A percentile compares a stretch with the other conserved stretches of the same genome.
Evolutionary conservation across 306 rosid genomes (phyloP).

Genomic region (Datisca glomerata): DNA sequence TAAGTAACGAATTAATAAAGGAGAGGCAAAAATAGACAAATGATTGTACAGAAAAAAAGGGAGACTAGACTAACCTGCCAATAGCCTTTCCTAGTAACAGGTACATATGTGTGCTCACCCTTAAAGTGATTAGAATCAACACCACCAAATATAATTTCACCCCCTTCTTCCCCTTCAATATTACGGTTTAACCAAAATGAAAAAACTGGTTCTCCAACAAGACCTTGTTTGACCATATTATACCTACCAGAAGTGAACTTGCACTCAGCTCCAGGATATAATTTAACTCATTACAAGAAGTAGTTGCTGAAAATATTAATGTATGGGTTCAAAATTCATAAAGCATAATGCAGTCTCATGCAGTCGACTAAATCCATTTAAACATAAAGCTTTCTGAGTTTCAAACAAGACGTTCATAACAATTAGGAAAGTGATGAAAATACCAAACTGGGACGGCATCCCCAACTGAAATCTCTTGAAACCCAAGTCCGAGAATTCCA

Average conservation of each 20-base stretch:
- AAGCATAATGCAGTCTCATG: no score
- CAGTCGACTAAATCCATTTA: no score
- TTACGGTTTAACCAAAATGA: conserved; percentile 50
- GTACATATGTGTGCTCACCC: conserved; percentile 83
- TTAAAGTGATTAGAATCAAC: conserved; percentile 43
- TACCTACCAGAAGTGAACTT: conserved; percentile 35
- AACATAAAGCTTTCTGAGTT: no score
- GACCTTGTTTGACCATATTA: conserved; percentile 44
- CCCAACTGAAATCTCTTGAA: conserved; percentile 42
- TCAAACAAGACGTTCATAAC: no score
- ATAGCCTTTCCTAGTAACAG: conserved; percentile 64
- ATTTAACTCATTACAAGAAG: no score
- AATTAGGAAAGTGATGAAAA: no score
- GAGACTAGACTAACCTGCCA: conserved; percentile 59
- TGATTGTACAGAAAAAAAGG: background rate
- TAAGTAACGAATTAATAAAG: conserved; percentile 4
- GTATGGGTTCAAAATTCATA: no score
- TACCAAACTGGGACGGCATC: conserved; percentile 30
- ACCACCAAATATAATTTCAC: conserved; percentile 53
- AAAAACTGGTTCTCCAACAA: conserved; percentile 43
- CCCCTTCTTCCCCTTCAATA: conserved; percentile 41
- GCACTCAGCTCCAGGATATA: no score
- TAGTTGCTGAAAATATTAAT: no score
- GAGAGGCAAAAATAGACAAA: background rate
- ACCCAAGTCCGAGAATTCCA: conserved; percentile 46